Conservation (phyloP, 805 yeast species). For the Starmerella vaccinii region DNA sequence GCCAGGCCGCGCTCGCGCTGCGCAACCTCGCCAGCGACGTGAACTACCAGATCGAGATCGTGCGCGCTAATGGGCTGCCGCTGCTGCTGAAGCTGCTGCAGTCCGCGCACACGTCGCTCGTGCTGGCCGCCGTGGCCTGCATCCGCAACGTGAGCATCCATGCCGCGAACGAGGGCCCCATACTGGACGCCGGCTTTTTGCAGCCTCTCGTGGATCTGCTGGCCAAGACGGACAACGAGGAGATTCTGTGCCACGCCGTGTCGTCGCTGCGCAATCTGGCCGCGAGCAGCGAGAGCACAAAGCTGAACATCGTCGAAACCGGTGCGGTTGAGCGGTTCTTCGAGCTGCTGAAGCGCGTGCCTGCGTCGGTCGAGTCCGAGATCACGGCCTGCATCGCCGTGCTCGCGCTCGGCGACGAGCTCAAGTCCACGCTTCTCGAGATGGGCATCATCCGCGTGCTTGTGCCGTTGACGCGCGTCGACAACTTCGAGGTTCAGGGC, state of each 20-base stretch:
- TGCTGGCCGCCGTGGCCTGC: constrained; percentile 95
- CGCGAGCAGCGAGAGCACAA: constrained; percentile 85
- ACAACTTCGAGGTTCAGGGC: constrained; percentile 91
- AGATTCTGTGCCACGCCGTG: constrained; percentile 96
- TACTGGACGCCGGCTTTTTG: constrained; percentile 93
- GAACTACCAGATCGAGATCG: constrained; percentile 90
- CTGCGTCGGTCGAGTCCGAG: constrained; percentile 90
- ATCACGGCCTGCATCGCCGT: constrained; percentile 96
- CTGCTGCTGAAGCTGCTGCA: constrained; percentile 83
- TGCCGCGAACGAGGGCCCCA: constrained; percentile 88
- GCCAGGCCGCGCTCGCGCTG: constrained; percentile 94
- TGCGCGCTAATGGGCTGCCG: constrained; percentile 89
- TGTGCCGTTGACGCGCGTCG: constrained; percentile 79
- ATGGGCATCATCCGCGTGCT: constrained; percentile 78
- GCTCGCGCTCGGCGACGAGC: constrained; percentile 88
- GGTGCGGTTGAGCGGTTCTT: constrained; percentile 93
- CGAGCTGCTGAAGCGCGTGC: constrained; percentile 65
- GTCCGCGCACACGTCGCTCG: constrained; percentile 81
- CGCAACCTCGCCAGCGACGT: constrained; percentile 95
- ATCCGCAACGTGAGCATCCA: constrained; percentile 94
- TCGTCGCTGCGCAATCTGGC: constrained; percentile 93
- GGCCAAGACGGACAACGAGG: constrained; percentile 72
- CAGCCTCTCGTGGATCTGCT: constrained; percentile 79
- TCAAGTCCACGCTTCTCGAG: constrained; percentile 72
- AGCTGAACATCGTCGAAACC: constrained; percentile 83